Conservation (phyloP, 2,329 filamentous ascomycete genomes). For the Albifimbria verrucaria region DNA sequence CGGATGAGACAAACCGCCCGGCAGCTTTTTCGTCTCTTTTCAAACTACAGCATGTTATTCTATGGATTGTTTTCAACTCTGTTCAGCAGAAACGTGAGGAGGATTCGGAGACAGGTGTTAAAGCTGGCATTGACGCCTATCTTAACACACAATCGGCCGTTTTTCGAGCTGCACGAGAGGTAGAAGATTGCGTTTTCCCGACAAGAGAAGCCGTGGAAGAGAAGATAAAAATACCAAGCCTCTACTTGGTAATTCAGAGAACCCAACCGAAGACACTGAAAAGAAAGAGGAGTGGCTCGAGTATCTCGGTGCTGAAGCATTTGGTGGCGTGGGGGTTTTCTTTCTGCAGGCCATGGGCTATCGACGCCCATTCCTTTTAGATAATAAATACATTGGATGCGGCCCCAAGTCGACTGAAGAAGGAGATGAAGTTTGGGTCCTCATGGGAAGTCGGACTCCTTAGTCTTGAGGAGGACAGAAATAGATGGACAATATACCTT, state of each 20-base stretch:
- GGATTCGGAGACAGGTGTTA: background rate
- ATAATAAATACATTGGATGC: background rate
- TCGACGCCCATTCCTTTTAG: background rate
- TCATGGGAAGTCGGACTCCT: background rate
- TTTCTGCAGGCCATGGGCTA: background rate
- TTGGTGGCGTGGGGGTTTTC: background rate
- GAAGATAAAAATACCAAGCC: background rate
- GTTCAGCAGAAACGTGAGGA: background rate
- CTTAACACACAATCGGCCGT: background rate
- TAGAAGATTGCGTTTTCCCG: background rate
- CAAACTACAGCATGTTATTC: background rate
- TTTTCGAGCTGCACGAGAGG: background rate
- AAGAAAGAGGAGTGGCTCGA: background rate
- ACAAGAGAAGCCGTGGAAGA: background rate
- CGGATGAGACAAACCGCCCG: background rate
- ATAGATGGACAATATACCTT: background rate
- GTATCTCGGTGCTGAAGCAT: background rate
- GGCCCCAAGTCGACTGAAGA: background rate
- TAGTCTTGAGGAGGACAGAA: background rate
- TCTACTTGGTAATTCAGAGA: background rate
- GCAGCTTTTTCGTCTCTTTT: background rate
- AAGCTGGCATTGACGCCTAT: background rate
- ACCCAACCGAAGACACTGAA: background rate
- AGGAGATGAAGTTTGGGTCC: background rate
- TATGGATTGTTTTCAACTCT: background rate